phyloP scores from a whole-genome alignment of 1,139 yeast genomes.

The Taphrina deformans region DNA sequence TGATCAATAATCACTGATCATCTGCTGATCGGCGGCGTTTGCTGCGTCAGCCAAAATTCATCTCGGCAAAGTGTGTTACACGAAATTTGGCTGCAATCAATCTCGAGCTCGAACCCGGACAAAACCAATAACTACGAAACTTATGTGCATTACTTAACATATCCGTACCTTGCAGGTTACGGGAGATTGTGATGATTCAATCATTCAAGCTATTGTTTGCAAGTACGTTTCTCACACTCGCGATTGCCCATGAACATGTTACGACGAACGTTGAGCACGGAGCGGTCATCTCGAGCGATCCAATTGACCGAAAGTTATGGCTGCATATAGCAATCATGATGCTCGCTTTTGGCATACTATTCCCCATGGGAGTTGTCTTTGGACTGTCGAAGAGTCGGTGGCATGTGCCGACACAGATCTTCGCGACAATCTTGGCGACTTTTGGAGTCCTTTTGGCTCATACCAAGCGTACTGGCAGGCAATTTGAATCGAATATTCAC shows the following conservation, averaged over 20 bases:
- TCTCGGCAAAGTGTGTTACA: background rate
- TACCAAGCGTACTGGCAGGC: constrained; percentile 46
- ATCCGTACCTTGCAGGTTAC: too few species aligned
- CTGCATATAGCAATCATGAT: constrained; percentile 47
- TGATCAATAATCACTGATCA: too few species aligned
- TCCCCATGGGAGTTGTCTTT: constrained; percentile 49
- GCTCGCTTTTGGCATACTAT: constrained; percentile 48
- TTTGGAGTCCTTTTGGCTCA: constrained; percentile 49
- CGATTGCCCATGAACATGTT: constrained; percentile 39
- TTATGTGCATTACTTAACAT: too few species aligned
- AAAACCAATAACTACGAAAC: too few species aligned
- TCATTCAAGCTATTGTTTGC: background rate
- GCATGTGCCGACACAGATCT: constrained; percentile 48
- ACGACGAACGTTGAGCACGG: constrained; percentile 40
- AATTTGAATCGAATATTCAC: constrained; percentile 46
- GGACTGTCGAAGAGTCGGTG: constrained; percentile 48
- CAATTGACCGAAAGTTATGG: constrained; percentile 43
- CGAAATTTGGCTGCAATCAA: constrained; percentile 1
- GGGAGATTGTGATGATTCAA: background rate
- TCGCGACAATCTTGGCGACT: constrained; percentile 46
- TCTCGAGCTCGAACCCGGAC: constrained; percentile 3
- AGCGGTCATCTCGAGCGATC: constrained; percentile 39
- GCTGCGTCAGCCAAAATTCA: background rate
- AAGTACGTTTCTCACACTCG: background rate
- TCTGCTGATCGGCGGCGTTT: background rate